Evolutionary conservation across 164 flowering plant genomes (phyloP).

Genomic region (Vitis labrusca): DNA sequence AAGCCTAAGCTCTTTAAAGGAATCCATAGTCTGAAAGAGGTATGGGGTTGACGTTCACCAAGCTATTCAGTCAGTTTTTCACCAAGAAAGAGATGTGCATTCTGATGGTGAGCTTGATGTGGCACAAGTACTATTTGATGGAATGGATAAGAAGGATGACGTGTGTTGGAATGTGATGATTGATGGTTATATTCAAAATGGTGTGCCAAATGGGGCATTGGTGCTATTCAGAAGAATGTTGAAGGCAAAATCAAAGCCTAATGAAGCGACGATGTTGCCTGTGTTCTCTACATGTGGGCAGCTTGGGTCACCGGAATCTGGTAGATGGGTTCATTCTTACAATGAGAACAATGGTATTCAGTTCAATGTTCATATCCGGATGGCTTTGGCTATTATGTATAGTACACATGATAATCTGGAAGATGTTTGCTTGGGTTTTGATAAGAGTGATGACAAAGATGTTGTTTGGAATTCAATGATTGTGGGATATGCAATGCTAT

Average conservation of each 20-base stretch:
- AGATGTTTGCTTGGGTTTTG: conserved; percentile 65
- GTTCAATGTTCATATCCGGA: conserved; percentile 46
- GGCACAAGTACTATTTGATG: conserved; percentile 66
- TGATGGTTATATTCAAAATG: conserved; percentile 66
- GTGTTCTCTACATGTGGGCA: conserved; percentile 73
- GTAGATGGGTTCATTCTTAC: conserved; percentile 74
- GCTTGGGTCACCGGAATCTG: conserved; percentile 66
- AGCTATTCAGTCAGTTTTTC: too few relatives aligned
- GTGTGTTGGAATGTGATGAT: conserved; percentile 90
- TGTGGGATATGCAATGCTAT: conserved; percentile 63
- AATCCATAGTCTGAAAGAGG: too few relatives aligned
- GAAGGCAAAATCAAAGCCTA: conserved; percentile 38
- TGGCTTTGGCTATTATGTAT: conserved; percentile 81
- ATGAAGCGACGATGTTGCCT: conserved; percentile 53
- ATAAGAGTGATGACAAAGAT: conserved; percentile 47
- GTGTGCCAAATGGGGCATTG: conserved; percentile 52
- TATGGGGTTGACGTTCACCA: too few relatives aligned
- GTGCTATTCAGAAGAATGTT: conserved; percentile 56
- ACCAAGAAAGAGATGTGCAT: too few relatives aligned
- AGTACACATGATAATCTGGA: conserved; percentile 78
- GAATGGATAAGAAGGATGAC: conserved; percentile 52
- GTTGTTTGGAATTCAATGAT: conserved; percentile 86
- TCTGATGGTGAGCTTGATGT: conserved; percentile 41
- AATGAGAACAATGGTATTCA: conserved; percentile 31
- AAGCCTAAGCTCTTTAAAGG: too few relatives aligned